These are phyloP conservation scores for Penicillium cinerascens DNA, from an alignment of 495 filamentous ascomycete species.

Conservation along the genomic window DNA sequence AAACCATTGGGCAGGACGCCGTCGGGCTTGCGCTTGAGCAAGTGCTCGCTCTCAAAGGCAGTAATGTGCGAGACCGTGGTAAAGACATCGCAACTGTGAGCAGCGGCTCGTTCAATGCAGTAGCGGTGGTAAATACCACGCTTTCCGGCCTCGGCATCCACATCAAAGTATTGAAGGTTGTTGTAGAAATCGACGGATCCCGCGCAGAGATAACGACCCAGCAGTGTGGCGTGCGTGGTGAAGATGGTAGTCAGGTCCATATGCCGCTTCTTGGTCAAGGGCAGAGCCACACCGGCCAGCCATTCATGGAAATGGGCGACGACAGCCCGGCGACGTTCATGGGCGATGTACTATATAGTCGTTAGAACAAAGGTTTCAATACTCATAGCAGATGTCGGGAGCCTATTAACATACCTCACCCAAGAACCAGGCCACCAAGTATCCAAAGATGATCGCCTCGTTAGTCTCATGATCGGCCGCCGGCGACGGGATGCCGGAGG, in stretches of 20 bases:
- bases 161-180: constrained; percentile 95
- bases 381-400: no score
- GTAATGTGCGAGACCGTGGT: constrained; percentile 99
- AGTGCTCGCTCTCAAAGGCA: constrained; percentile 94
- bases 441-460: constrained; percentile 96
- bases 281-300: constrained; percentile 94
- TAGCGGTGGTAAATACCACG: constrained; percentile 98
- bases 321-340: constrained; percentile 84
- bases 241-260: constrained; percentile 99
- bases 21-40: constrained; percentile 96
- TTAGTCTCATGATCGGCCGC: constrained; percentile 92
- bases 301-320: constrained; percentile 99
- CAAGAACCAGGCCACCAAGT: constrained; percentile 95
- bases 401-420: constrained; percentile 67
- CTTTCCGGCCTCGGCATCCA: constrained; percentile 94
- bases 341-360: constrained; percentile 72
- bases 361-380: neutral
- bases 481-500: constrained; percentile 86
- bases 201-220: constrained; percentile 94
- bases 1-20: constrained; percentile 94
- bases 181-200: constrained; percentile 99
- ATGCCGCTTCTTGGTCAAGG: constrained; percentile 83
- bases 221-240: constrained; percentile 92
- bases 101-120: constrained; percentile 92
- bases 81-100: constrained; percentile 92